A percentile compares a stretch with the other conserved stretches of the same genome.
phyloP scores from a whole-genome alignment of 441 rosid species.

The Hura crepitans region DNA sequence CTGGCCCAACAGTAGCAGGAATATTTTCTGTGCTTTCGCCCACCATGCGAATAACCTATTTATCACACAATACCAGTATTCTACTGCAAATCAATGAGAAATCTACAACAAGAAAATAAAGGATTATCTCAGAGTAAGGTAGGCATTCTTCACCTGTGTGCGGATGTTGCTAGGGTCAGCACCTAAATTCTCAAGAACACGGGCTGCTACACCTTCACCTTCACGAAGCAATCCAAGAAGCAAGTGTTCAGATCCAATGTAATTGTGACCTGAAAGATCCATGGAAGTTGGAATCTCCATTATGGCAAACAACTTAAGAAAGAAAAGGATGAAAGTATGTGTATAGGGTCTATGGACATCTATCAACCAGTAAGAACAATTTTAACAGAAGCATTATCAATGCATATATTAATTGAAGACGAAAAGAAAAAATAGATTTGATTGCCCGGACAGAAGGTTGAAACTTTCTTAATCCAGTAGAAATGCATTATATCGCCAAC shows the following conservation, averaged over 20 bases:
- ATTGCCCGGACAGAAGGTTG: background rate
- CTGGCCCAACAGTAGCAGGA: slow-evolving; percentile 77
- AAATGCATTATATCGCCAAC: background rate
- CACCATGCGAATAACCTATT: slow-evolving; percentile 93
- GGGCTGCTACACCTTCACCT: slow-evolving; percentile 99
- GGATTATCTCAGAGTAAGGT: background rate
- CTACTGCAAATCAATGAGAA: background rate
- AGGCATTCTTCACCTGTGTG: slow-evolving; percentile 58
- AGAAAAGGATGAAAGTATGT: background rate
- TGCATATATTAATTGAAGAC: background rate
- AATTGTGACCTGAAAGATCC: slow-evolving; percentile 74
- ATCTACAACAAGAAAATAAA: background rate
- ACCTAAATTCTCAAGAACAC: slow-evolving; percentile 93
- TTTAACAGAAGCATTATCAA: background rate
- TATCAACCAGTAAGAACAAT: background rate
- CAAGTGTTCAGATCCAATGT: slow-evolving; percentile 97
- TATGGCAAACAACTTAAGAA: background rate
- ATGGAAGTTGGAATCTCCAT: slow-evolving; percentile 12
- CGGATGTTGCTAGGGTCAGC: slow-evolving; percentile 92
- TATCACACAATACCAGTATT: slow-evolving; percentile 10
- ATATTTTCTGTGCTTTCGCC: slow-evolving; percentile 87
- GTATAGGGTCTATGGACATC: slow-evolving; percentile 5
- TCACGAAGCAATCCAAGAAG: slow-evolving; percentile 94
- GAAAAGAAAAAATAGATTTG: background rate
- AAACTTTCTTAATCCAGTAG: background rate